A percentile compares a stretch with the other conserved stretches of the same genome.
Conservation (phyloP, 148 eudicot genomes). For the Vaccinium corymbosum region DNA sequence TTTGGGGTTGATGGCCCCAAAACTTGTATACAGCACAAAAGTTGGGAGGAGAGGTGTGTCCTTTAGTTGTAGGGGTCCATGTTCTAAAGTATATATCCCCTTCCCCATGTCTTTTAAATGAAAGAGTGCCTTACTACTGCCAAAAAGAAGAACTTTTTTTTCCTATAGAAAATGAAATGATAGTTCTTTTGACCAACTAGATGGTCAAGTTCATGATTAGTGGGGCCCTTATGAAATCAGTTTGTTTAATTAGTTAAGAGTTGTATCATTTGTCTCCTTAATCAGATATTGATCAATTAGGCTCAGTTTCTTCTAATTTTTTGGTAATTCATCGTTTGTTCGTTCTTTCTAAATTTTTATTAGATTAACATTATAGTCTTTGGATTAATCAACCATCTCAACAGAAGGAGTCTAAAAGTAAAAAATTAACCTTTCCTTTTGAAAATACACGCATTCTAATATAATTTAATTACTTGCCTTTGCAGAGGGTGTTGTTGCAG, state of each 20-base stretch:
- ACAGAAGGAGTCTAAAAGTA: too few species aligned
- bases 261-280: not conserved
- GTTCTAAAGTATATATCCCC: not conserved
- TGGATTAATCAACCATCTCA: too few species aligned
- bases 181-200: not conserved
- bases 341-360: too few species aligned
- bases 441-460: not conserved
- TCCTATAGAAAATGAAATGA: not conserved
- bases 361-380: too few species aligned
- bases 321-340: too few species aligned
- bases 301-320: not conserved
- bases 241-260: not conserved
- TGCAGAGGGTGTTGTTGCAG: constrained; percentile 85
- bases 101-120: not conserved
- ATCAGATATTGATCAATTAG: not conserved
- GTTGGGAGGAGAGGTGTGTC: not conserved
- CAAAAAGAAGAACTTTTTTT: not conserved
- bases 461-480: not conserved
- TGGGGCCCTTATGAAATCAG: not conserved
- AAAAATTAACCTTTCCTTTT: not conserved
- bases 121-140: constrained; percentile 6
- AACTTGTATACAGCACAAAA: not conserved
- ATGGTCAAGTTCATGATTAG: not conserved
- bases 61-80: constrained; percentile 14
- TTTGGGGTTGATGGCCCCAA: constrained; percentile 8